Conservation (phyloP, 169 alveolate genomes). For the Toxoplasma gondii region DNA sequence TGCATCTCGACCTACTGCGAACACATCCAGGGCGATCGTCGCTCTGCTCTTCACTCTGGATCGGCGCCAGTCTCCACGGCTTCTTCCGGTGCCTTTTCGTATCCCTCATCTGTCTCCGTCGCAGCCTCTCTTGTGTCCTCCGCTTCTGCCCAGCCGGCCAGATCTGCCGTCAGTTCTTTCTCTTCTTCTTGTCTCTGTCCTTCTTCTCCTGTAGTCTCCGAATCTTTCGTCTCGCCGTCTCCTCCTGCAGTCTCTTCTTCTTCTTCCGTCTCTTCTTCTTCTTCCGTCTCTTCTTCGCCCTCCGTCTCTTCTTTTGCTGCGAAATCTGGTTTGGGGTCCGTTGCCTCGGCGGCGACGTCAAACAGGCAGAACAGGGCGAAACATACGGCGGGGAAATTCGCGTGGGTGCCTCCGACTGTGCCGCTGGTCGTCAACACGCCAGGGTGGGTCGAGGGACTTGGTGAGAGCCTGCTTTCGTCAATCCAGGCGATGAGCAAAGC, state of each 20-base stretch:
- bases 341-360: too few species aligned
- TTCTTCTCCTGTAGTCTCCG: too few species aligned
- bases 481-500: not conserved
- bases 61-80: not conserved
- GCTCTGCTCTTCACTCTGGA: not conserved
- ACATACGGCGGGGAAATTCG: not conserved
- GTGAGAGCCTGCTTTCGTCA: not conserved
- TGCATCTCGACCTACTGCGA: conserved; percentile 17
- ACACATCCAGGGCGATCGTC: not conserved
- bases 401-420: not conserved
- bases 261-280: too few species aligned
- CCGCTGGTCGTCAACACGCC: conserved; percentile 21
- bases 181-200: not conserved
- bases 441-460: conserved; percentile 17
- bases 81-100: not conserved
- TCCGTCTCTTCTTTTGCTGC: too few species aligned
- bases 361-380: not conserved
- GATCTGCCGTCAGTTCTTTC: too few species aligned
- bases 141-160: too few species aligned
- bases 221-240: too few species aligned
- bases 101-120: not conserved
- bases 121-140: not conserved
- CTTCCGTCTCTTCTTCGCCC: too few species aligned
- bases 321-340: too few species aligned
- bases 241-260: too few species aligned